phyloP scores from a whole-genome alignment of 495 filamentous ascomycete genomes.

The Hypoxylon perforatum region DNA sequence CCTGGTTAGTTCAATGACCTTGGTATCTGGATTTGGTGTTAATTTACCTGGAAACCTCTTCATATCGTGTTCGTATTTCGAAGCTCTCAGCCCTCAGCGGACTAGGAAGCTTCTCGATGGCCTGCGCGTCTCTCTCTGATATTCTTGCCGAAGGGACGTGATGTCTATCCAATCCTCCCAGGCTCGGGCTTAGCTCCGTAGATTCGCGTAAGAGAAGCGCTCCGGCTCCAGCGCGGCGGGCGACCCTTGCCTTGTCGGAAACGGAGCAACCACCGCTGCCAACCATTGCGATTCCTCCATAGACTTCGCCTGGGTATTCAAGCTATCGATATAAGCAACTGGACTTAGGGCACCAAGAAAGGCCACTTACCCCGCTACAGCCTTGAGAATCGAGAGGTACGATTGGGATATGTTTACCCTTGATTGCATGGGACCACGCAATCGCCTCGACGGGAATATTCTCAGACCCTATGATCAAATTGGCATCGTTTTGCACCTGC shows the following conservation, averaged over 20 bases:
- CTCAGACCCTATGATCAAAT: constrained; percentile 4
- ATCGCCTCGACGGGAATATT: constrained; percentile 16
- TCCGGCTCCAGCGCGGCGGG: constrained; percentile 60
- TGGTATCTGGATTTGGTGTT: constrained; percentile 52
- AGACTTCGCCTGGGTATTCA: constrained; percentile 61
- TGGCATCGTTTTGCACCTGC: constrained; percentile 6
- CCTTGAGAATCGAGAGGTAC: constrained; percentile 8
- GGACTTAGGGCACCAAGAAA: neutral
- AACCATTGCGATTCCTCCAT: constrained; percentile 65
- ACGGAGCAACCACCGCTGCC: constrained; percentile 65
- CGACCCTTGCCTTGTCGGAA: constrained; percentile 63
- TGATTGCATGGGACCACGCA: constrained; percentile 25
- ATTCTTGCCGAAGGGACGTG: constrained; percentile 52
- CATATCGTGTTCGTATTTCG: constrained; percentile 5
- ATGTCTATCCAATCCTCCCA: constrained; percentile 56
- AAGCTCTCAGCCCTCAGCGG: constrained; percentile 45
- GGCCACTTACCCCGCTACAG: constrained; percentile 16
- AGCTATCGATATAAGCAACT: constrained; percentile 37
- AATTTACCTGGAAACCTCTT: constrained; percentile 25
- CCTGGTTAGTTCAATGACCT: constrained; percentile 52
- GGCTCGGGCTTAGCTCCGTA: constrained; percentile 51
- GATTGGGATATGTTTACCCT: constrained; percentile 4
- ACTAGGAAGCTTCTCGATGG: constrained; percentile 44
- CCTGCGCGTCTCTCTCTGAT: constrained; percentile 9
- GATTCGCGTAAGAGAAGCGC: constrained; percentile 69